A percentile compares a stretch with the other conserved stretches of the same genome.
Conservation (phyloP, 345 rosid genomes). For the Anacardium occidentale region DNA sequence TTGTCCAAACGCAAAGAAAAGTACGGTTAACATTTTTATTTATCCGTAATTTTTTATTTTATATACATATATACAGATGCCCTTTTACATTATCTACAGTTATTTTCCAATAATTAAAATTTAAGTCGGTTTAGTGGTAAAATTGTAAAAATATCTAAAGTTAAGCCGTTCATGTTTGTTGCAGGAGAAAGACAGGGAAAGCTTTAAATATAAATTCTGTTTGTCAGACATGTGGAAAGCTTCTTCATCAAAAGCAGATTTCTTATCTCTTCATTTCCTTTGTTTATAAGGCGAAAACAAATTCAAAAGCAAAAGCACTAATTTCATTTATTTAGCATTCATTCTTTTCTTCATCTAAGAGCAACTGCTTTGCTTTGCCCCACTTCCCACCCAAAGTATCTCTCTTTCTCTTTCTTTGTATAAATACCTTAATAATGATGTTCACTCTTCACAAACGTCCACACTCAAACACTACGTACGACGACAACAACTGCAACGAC, state of each 20-base stretch:
- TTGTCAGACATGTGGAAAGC: neutral
- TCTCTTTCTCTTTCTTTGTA: conserved; percentile 11
- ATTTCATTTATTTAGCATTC: conserved; percentile 1
- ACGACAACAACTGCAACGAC: neutral
- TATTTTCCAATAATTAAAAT: no score
- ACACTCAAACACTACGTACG: no score
- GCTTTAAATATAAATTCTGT: conserved; percentile 13
- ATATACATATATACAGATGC: no score
- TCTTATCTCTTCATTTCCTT: neutral
- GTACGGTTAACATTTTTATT: no score
- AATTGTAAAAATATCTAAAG: no score
- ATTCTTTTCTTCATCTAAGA: conserved; percentile 61
- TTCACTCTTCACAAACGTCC: neutral
- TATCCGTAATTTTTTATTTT: no score
- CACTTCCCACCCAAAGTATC: conserved; percentile 65
- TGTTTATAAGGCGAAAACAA: conserved; percentile 16
- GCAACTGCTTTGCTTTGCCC: conserved; percentile 56
- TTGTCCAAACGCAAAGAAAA: no score
- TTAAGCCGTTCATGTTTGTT: neutral
- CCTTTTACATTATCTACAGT: no score
- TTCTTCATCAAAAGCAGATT: neutral
- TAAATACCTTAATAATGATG: conserved; percentile 8
- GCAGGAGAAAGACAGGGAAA: conserved; percentile 11
- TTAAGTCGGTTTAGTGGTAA: no score
- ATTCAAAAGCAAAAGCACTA: conserved; percentile 29